Evolutionary conservation across 208 protist species (phyloP), one percentile per base, ranked within the genome.

Genomic region (Tritrichomonas foetus): DNA sequence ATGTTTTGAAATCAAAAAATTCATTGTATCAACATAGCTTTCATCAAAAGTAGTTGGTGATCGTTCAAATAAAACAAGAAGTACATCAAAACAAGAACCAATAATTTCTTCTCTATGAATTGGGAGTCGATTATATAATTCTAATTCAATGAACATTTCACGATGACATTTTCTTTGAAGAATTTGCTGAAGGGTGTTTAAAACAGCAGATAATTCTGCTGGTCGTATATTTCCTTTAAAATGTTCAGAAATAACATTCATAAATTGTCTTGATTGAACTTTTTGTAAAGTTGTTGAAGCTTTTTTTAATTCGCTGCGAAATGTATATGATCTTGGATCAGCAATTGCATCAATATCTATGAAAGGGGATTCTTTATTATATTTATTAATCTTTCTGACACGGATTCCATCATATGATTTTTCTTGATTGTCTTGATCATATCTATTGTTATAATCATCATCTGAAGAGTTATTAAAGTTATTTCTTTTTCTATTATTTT

Each of bases 261-360:
- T 82, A 50, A 82, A 82, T n/a, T 47, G 22, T 49, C 74, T 82
- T 14, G 74, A 82, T 82, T 82, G 74, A 50, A 82, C 11, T 41
- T 82, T 82, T 27, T 30, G 74, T 11, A 82, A 8, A 3, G 27
- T 50, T 49, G 27, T 39, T 50, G 74, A 47, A 20, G 74, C 74
- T 27, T 82, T 82, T 16, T 50, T 36, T 1, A 82, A 39, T 50
- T 82, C 74, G 30, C 39, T 9, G 3, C 39, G 30, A 41, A 50
- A 82, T 50, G 39, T 14, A 27, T 27, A 50, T 0, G 39, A 50
- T 50, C 41, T 33, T 22, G 74, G 74, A 82, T 82, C 33, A 50
- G 33, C n/a, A n/a, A 82, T 82, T 14, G 74, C 74, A 30, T 82
- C 74, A 30, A 82, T 50, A 27, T 41, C 39, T 33, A 82, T 44